Evolutionary conservation across 164 flowering plant species (phyloP), one percentile per base, ranked within the genome.

Genomic region (Aristolochia fimbriata): DNA sequence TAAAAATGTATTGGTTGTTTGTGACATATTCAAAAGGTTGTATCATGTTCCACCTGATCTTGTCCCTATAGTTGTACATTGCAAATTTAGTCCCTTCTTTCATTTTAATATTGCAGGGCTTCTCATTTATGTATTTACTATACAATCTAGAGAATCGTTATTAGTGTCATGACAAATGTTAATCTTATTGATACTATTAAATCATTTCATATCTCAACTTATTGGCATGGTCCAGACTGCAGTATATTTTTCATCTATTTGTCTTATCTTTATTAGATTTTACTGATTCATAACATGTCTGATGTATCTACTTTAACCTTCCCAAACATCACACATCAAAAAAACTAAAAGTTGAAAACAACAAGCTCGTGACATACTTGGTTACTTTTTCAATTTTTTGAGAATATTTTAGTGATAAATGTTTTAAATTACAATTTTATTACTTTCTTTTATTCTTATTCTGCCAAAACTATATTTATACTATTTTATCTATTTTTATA

Each of bases 11-110:
- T 11, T 58, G 59, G 84, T 85, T 58, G 90, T 91, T 61, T 95
- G 93, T 70, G 96, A 88, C 70, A 86, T 90, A 51, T 67, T 88
- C 41, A 91, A 73, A 66, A 78, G 83, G 72, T 37, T 76, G 51
- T 73, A 71, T 71, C 78, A 63, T 49, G 64, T 88, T 27, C 88
- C 87, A 21, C 81, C 84, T 21, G 74, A 57, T 65, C 67, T 77
- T n/a, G 97, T 97, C 51, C 99, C 97, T 31, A 76, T 94, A 59
- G 96, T 84, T 62, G 96, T 94, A 65, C 99, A 91, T 66, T 94
- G 99, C 99, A 94, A 97, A 97, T 93, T 75, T 50, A 33, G 13
- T 60, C 64, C 62, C 20, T n/a, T 61, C 15, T 37, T 55, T 60
- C 10, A 37, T 37, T 37, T 10, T 37, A 7, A 37, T 3, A 3